These are phyloP conservation scores for Solanum chilense DNA, from an alignment of 257 asterid species.

Conservation along the genomic window DNA sequence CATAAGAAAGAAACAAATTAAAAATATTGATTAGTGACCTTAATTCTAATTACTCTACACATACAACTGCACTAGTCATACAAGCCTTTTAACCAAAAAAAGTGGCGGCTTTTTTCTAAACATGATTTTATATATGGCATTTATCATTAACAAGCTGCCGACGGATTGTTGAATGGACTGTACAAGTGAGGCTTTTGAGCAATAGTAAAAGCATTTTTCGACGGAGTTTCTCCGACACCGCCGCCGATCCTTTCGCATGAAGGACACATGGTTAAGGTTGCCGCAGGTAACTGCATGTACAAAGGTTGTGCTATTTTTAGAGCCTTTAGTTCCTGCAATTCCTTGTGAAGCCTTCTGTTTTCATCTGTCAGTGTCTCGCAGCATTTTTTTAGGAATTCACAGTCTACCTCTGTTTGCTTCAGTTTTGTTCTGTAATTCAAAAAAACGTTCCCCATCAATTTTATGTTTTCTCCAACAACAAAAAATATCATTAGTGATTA, in stretches of 20 bases:
- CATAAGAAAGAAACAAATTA: background rate
- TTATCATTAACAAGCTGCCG: constrained; percentile 47
- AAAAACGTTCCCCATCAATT: background rate
- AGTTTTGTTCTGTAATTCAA: constrained; percentile 61
- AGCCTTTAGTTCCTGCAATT: constrained; percentile 75
- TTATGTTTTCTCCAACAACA: background rate
- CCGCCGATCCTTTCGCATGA: constrained; percentile 62
- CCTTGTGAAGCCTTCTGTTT: constrained; percentile 81
- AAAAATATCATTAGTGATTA: background rate
- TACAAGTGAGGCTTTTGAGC: constrained; percentile 44
- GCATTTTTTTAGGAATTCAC: constrained; percentile 83
- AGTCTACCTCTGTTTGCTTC: constrained; percentile 94
- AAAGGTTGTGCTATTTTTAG: constrained; percentile 63
- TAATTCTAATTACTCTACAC: background rate
- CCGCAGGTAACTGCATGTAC: constrained; percentile 73
- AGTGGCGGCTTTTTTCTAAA: constrained; percentile 1
- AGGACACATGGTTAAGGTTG: constrained; percentile 68
- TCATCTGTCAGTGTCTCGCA: constrained; percentile 86
- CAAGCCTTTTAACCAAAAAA: constrained; percentile 8
- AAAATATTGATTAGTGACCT: constrained; percentile 5
- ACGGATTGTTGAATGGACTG: constrained; percentile 44
- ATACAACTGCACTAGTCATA: background rate
- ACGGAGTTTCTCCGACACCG: constrained; percentile 18
- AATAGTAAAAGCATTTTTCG: constrained; percentile 29
- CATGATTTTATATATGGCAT: background rate